Evolutionary conservation across 331 rosid species (phyloP).

Genomic region (Acacia pycnantha): DNA sequence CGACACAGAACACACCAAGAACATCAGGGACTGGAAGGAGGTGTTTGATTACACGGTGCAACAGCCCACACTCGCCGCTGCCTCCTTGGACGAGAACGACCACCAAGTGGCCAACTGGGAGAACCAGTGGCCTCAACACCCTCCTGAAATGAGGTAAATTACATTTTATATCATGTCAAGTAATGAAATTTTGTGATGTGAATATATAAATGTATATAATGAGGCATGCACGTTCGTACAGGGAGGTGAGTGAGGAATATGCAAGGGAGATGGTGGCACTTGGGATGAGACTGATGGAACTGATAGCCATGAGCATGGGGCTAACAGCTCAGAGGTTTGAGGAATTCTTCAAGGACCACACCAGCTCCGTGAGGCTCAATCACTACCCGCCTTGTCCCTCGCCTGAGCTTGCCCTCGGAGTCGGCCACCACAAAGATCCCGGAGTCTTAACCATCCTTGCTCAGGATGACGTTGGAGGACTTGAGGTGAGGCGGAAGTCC

Average conservation of each 20-base stretch:
- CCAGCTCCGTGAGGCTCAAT: slow-evolving; percentile 40
- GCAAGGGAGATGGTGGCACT: slow-evolving; percentile 36
- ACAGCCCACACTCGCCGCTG: not conserved
- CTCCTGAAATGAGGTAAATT: too few relatives aligned
- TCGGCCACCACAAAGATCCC: slow-evolving; percentile 50
- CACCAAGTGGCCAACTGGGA: not conserved
- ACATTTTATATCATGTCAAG: not conserved
- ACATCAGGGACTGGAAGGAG: not conserved
- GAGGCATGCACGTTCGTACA: not conserved
- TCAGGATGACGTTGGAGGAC: slow-evolving; percentile 37
- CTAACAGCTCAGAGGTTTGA: slow-evolving; percentile 35
- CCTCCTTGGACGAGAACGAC: not conserved
- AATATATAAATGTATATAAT: too few relatives aligned
- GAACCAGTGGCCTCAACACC: not conserved
- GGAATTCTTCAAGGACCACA: slow-evolving; percentile 45
- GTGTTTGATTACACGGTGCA: not conserved
- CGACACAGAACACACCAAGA: not conserved
- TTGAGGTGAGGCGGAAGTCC: slow-evolving; percentile 41
- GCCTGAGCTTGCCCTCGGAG: slow-evolving; percentile 48
- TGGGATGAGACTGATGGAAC: slow-evolving; percentile 41
- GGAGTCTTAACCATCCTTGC: slow-evolving; percentile 36
- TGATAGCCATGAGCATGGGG: slow-evolving; percentile 41
- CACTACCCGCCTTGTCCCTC: slow-evolving; percentile 52
- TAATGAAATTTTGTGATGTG: too few relatives aligned
- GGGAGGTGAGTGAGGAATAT: slow-evolving; percentile 39